Conservation (phyloP, 2,329 filamentous ascomycete genomes). For the Cladorrhinum sp. region DNA sequence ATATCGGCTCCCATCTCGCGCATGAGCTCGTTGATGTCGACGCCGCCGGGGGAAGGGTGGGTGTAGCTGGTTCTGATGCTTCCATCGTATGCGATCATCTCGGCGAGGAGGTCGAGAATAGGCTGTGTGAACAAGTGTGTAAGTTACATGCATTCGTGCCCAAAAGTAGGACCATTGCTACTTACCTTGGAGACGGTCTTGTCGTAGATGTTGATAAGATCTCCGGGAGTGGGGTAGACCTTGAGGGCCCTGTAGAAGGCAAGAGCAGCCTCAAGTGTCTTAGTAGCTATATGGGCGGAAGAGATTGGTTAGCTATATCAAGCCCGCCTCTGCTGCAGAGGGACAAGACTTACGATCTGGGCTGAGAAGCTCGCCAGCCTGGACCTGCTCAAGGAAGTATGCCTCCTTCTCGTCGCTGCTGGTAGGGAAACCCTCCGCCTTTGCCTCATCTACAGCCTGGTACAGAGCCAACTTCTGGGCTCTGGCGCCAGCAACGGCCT, state of each 20-base stretch:
- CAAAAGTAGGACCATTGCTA: neutral
- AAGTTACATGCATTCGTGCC: neutral
- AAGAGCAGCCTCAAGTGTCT: conserved; percentile 77
- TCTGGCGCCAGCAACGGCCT: conserved; percentile 62
- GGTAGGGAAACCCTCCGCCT: conserved; percentile 85
- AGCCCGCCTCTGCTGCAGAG: neutral
- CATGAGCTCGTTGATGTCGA: conserved; percentile 29
- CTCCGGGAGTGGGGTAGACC: conserved; percentile 91
- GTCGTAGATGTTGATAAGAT: conserved; percentile 95
- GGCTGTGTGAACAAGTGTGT: conserved; percentile 50
- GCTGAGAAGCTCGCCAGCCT: conserved; percentile 79
- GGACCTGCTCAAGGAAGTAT: conserved; percentile 96
- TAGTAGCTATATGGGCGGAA: conserved; percentile 53
- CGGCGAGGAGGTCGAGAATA: conserved; percentile 90
- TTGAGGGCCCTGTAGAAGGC: conserved; percentile 99
- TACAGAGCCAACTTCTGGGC: conserved; percentile 73
- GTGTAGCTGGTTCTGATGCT: conserved; percentile 51
- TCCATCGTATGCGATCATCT: conserved; percentile 95
- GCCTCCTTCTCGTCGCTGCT: conserved; percentile 91
- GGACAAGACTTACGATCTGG: conserved; percentile 64
- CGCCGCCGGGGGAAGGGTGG: conserved; percentile 18
- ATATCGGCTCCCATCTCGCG: conserved; percentile 34
- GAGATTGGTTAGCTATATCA: neutral
- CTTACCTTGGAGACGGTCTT: conserved; percentile 93
- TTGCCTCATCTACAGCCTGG: conserved; percentile 71